Evolutionary conservation across 78 protist species (phyloP).

Genomic region (Trichosphaerium sp.): DNA sequence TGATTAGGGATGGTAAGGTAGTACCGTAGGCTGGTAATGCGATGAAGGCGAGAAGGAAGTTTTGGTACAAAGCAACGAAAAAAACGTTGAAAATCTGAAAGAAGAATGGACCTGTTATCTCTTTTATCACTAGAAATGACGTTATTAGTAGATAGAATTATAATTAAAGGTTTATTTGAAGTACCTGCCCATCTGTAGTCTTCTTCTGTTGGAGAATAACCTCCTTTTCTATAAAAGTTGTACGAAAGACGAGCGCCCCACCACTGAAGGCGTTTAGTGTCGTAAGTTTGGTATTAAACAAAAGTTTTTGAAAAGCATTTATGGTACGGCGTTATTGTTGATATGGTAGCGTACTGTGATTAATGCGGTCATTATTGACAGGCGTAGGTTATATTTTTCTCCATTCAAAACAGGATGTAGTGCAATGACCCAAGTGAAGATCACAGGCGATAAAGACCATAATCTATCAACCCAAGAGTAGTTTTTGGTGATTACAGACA

Average conservation of each 20-base stretch:
- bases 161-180: neutral
- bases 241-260: slow-evolving; percentile 16
- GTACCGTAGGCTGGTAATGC: neutral
- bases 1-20: neutral
- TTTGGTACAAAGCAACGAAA: neutral
- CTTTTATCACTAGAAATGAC: too few species aligned
- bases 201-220: slow-evolving; percentile 1
- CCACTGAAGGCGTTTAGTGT: too few species aligned
- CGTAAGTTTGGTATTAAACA: too few species aligned
- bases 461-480: slow-evolving; percentile 5
- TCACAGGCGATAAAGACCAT: slow-evolving; percentile 8
- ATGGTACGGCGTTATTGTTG: too few species aligned
- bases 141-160: too few species aligned
- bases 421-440: neutral
- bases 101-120: too few species aligned
- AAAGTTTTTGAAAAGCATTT: too few species aligned
- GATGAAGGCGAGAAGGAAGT: neutral
- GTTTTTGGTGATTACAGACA: neutral
- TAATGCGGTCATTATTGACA: neutral
- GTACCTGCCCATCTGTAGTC: slow-evolving; percentile 13
- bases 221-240: slow-evolving; percentile 9
- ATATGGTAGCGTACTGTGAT: neutral
- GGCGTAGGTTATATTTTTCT: neutral
- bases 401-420: neutral
- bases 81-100: too few species aligned